A percentile compares a stretch with the other conserved stretches of the same genome.
Evolutionary conservation across 2,329 filamentous ascomycete species (phyloP).

Genomic region (Allantophomopsis lycopodina): DNA sequence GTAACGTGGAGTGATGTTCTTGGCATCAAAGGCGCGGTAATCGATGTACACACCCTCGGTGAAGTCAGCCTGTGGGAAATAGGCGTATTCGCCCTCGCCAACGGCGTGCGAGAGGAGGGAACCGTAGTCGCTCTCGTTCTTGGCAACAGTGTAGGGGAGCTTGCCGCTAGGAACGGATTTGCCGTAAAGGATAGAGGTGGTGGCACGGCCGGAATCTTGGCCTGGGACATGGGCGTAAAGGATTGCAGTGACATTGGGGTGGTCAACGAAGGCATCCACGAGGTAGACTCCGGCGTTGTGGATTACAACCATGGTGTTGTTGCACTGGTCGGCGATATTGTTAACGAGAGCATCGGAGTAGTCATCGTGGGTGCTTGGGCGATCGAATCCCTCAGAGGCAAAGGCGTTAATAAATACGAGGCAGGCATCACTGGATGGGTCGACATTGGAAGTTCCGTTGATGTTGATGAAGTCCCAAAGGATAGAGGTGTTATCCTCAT

Average conservation of each 20-base stretch:
- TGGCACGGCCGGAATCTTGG: constrained; percentile 44
- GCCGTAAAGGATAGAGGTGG: constrained; percentile 48
- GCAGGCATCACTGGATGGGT: constrained; percentile 45
- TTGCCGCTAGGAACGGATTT: constrained; percentile 35
- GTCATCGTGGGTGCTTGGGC: constrained; percentile 47
- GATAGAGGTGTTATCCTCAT: constrained; percentile 39
- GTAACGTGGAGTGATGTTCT: constrained; percentile 20
- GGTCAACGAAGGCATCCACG: constrained; percentile 41
- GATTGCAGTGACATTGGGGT: constrained; percentile 47
- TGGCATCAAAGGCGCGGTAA: constrained; percentile 33
- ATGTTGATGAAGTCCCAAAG: constrained; percentile 42
- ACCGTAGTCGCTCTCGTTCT: constrained; percentile 35
- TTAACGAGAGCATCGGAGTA: constrained; percentile 42
- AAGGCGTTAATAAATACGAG: constrained; percentile 54
- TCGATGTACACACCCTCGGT: constrained; percentile 34
- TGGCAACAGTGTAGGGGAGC: constrained; percentile 54
- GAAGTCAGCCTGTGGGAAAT: constrained; percentile 26
- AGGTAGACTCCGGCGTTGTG: constrained; percentile 47
- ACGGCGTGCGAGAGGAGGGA: constrained; percentile 29
- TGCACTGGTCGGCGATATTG: constrained; percentile 40
- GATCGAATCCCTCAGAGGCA: constrained; percentile 58
- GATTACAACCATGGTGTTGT: constrained; percentile 48
- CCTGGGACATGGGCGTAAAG: constrained; percentile 47
- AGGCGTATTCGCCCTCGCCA: constrained; percentile 16
- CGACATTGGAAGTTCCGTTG: constrained; percentile 28